phyloP scores from a whole-genome alignment of 2,329 filamentous ascomycete species.

The Zarea fungicola region DNA sequence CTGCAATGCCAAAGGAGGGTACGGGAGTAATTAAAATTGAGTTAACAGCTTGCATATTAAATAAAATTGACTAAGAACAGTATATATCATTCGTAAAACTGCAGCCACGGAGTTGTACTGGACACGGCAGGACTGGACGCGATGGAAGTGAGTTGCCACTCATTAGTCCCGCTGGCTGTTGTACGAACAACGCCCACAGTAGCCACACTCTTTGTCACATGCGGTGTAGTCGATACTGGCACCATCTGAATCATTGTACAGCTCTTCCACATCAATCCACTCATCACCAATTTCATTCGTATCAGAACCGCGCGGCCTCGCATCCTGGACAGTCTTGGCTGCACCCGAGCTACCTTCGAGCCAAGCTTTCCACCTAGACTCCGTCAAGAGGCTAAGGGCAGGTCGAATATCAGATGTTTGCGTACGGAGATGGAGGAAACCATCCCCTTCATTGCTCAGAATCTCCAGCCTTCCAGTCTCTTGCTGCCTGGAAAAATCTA shows the following conservation, averaged over 20 bases:
- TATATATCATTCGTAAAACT: too few species aligned
- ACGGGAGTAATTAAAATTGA: too few species aligned
- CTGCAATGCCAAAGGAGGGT: too few species aligned
- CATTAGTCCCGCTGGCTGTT: too few species aligned
- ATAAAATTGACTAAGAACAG: too few species aligned
- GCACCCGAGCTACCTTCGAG: too few species aligned
- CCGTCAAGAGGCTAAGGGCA: slow-evolving; percentile 22
- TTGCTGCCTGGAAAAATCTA: slow-evolving; percentile 14
- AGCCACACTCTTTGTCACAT: slow-evolving; percentile 19
- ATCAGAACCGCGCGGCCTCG: too few species aligned
- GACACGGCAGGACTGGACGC: too few species aligned
- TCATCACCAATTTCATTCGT: slow-evolving; percentile 4
- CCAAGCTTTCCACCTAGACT: slow-evolving; percentile 19
- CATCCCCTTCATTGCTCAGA: slow-evolving; percentile 12
- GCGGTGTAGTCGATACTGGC: slow-evolving; percentile 19
- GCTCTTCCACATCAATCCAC: neutral
- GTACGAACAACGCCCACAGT: slow-evolving; percentile 22
- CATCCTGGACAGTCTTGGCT: too few species aligned
- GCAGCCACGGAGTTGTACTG: too few species aligned
- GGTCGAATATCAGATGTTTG: slow-evolving; percentile 18
- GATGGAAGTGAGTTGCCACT: too few species aligned
- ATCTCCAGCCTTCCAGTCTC: slow-evolving; percentile 21
- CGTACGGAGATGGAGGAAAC: slow-evolving; percentile 21
- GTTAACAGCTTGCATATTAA: too few species aligned
- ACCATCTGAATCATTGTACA: slow-evolving; percentile 6